phyloP scores from a whole-genome alignment of 441 rosid genomes.

The Adansonia grandidieri region DNA sequence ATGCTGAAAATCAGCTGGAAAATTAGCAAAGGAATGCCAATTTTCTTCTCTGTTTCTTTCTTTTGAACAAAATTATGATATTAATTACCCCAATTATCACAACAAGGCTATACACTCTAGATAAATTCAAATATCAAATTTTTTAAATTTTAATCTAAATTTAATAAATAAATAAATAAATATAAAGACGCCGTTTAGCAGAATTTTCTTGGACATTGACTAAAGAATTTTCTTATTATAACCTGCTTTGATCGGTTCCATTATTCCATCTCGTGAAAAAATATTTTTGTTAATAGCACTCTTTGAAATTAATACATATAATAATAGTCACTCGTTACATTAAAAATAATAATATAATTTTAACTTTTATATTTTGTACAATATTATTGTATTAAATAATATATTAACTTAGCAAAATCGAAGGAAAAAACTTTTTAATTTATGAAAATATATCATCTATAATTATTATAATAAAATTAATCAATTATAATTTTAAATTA shows the following conservation, averaged over 20 bases:
- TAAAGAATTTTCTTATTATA: background rate
- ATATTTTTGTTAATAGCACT: no score
- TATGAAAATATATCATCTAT: no score
- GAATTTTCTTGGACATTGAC: background rate
- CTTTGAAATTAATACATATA: no score
- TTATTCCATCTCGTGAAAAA: background rate
- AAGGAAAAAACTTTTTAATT: no score
- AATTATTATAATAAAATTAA: no score
- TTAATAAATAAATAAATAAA: background rate
- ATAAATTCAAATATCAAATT: no score
- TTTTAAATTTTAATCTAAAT: background rate
- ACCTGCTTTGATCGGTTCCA: background rate
- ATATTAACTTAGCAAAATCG: no score
- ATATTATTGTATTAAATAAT: no score
- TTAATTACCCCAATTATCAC: background rate
- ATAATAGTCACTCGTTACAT: no score
- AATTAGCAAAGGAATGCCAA: slow-evolving; percentile 1
- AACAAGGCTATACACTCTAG: background rate
- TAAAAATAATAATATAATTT: no score
- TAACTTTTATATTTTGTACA: no score
- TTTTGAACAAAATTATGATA: background rate
- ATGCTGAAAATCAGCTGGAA: background rate
- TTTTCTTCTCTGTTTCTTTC: background rate
- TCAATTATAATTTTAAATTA: no score
- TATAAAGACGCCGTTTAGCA: background rate